Evolutionary conservation across 164 flowering plant species (phyloP).

Genomic region (Brasenia schreberi): DNA sequence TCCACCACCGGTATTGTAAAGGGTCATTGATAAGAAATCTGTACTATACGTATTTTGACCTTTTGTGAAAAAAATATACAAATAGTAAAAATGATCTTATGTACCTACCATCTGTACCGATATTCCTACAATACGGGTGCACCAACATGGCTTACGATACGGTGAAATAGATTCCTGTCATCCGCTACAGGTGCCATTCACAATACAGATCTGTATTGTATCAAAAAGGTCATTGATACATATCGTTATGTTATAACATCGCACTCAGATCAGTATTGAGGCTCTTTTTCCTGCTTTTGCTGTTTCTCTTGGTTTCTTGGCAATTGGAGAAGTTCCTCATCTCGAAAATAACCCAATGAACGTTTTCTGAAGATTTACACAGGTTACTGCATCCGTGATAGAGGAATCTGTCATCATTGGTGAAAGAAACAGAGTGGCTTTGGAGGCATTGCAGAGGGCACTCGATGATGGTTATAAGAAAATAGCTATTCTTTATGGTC

Average conservation of each 20-base stretch:
- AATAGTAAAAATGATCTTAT: too few relatives aligned
- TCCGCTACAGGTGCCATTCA: too few relatives aligned
- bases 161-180: too few relatives aligned
- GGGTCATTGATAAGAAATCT: too few relatives aligned
- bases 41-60: too few relatives aligned
- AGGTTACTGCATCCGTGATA: slow-evolving; percentile 55
- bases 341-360: background rate
- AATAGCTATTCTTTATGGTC: slow-evolving; percentile 83
- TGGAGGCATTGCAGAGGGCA: slow-evolving; percentile 49
- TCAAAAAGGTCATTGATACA: too few relatives aligned
- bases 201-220: too few relatives aligned
- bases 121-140: too few relatives aligned
- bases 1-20: too few relatives aligned
- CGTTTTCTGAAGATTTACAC: slow-evolving; percentile 47
- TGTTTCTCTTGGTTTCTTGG: background rate
- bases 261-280: background rate
- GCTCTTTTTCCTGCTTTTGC: background rate
- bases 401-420: slow-evolving; percentile 87
- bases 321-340: background rate
- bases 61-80: too few relatives aligned
- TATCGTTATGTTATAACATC: background rate
- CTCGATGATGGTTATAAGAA: slow-evolving; percentile 53
- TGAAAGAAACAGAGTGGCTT: slow-evolving; percentile 86
- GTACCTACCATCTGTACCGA: too few relatives aligned
- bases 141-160: too few relatives aligned